phyloP scores from a whole-genome alignment of 1,284 basidiomycete species.

The Lentinus polychrous region DNA sequence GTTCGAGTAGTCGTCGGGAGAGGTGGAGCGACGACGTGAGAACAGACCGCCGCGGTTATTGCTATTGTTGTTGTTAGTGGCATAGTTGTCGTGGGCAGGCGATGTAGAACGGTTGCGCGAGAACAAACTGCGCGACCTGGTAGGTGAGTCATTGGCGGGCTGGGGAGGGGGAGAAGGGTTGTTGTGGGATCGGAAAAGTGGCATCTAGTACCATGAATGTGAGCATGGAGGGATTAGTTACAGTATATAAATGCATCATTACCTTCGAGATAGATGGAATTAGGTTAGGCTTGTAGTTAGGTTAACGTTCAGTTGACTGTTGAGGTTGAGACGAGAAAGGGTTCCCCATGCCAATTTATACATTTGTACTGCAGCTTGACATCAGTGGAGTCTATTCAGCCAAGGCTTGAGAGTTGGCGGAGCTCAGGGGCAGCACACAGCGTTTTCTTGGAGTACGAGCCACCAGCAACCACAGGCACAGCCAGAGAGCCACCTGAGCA shows the following conservation, averaged over 20 bases:
- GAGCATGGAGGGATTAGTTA: not conserved
- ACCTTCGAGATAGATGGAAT: too few species aligned
- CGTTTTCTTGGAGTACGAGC: too few species aligned
- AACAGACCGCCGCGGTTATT: conserved; percentile 20
- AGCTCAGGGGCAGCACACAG: not conserved
- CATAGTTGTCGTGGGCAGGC: conserved; percentile 7
- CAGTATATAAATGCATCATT: too few species aligned
- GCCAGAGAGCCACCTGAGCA: too few species aligned
- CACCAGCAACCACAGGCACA: too few species aligned
- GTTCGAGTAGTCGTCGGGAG: conserved; percentile 10
- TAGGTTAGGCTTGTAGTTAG: too few species aligned
- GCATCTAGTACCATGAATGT: conserved; percentile 9
- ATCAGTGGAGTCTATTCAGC: conserved; percentile 5
- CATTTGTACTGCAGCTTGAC: not conserved
- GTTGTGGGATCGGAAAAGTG: conserved; percentile 14
- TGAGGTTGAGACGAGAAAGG: too few species aligned
- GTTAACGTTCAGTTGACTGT: too few species aligned
- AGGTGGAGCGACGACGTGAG: conserved; percentile 22
- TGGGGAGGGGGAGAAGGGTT: conserved; percentile 16
- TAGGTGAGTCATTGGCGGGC: conserved; percentile 13
- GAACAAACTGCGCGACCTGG: conserved; percentile 14
- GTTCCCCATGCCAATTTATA: not conserved
- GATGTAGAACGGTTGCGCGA: conserved; percentile 13
- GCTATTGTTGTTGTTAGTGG: conserved; percentile 1
- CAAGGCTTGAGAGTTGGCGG: not conserved